These are phyloP conservation scores for Anisogramma anomala DNA, from an alignment of 2,329 filamentous ascomycete species.

Conservation along the genomic window DNA sequence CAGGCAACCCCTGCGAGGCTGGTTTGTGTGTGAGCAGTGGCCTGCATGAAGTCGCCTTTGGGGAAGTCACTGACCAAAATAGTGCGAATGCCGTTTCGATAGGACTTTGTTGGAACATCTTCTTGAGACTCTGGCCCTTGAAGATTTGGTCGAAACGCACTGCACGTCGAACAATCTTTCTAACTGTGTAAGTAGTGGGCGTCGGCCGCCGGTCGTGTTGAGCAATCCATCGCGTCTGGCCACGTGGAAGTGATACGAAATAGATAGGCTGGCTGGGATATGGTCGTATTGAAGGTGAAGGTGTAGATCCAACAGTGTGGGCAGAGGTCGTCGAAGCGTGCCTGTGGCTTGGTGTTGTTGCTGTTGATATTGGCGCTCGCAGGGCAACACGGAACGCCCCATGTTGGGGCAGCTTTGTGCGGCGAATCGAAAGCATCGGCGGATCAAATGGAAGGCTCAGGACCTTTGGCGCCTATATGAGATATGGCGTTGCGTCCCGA, in stretches of 20 bases:
- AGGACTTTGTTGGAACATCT: constrained; percentile 31
- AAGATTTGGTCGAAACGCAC: constrained; percentile 25
- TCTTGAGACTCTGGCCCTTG: constrained; percentile 26
- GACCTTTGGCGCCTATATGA: neutral
- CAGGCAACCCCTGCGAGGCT: constrained; percentile 26
- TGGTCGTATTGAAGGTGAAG: too few relatives aligned
- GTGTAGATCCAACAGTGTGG: too few relatives aligned
- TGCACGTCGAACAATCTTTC: constrained; percentile 8
- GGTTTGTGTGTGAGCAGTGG: constrained; percentile 18
- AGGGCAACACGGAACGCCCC: constrained; percentile 9
- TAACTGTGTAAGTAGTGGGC: constrained; percentile 1
- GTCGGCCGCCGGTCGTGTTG: neutral
- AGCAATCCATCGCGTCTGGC: constrained; percentile 6
- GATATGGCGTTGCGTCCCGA: neutral
- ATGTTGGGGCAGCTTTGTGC: constrained; percentile 6
- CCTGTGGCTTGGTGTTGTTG: neutral
- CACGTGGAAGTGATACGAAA: neutral
- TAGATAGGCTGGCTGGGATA: neutral
- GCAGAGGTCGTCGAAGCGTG: neutral
- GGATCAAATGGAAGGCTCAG: neutral
- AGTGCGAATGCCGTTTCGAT: constrained; percentile 32
- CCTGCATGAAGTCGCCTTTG: constrained; percentile 17
- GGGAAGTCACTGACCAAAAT: constrained; percentile 26
- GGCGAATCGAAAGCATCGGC: constrained; percentile 8
- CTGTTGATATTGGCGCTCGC: neutral